Evolutionary conservation across 169 alveolate genomes (phyloP), one percentile per base, ranked within the genome.

Genomic region (Neospora caninum): DNA sequence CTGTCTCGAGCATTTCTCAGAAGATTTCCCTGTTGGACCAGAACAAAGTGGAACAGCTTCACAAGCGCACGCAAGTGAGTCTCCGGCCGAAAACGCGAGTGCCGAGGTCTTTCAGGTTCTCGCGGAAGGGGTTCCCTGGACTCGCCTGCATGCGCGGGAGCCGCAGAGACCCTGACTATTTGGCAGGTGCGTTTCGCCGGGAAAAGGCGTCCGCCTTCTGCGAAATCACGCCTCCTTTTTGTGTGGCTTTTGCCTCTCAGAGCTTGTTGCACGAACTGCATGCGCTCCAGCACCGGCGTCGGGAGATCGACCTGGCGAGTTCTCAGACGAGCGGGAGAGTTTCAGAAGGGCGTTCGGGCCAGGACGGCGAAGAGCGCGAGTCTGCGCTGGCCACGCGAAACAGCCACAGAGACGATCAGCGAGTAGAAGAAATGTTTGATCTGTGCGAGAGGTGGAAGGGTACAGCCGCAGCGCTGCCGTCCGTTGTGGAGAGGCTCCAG

Each of bases 261-360:
- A 67, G 80, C 10, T 58, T 92, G 92, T 88, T 92, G 39, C 95
- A 82, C 39, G 95, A 92, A 87, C 80, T 92, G 38, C 95, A 92
- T 53, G 95, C 95, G 58, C 92, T 92, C 54, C 95, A 92, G 88
- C 95, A 92, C 88, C 92, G 95, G 64, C 95, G 95, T 34, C 95
- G 87, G 36, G 95, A 92, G 45, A 67, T 92, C 83, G 95, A 92
- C 58, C 53, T 92, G 80, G 92, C 87, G 82, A 73, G 92, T 39
- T 38, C 41, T 27, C n/a, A 54, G 36, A n/a, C 78, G 1, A 73
- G 25, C 83, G 43, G 86, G n/a, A 29, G 31, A 6, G n/a, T 0
- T 64, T 13, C 73, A 16, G 73, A 64, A 43, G 84, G 43, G 43
- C 31, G 80, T n/a, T n/a, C n/a, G n/a, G n/a, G n/a, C n/a, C 9